A percentile compares a stretch with the other conserved stretches of the same genome.
Evolutionary conservation across 2,329 filamentous ascomycete species (phyloP).

Genomic region (Pseudogymnoascus sp.): DNA sequence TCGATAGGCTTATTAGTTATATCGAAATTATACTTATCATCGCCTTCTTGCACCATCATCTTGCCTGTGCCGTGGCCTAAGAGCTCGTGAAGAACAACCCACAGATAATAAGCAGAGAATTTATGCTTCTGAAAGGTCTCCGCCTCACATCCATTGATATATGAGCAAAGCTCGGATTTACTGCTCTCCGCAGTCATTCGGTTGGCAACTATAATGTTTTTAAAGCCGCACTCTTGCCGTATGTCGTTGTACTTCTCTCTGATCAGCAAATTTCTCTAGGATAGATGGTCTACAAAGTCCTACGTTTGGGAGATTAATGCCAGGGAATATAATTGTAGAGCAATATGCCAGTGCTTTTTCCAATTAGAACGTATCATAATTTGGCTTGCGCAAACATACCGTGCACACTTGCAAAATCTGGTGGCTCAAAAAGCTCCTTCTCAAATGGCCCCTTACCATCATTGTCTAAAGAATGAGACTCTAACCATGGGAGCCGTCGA

Average conservation of each 20-base stretch:
- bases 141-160: constrained; percentile 55
- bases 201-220: constrained; percentile 57
- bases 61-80: constrained; percentile 59
- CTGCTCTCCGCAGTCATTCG: constrained; percentile 47
- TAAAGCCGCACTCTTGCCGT: constrained; percentile 54
- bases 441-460: constrained; percentile 52
- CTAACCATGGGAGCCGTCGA: constrained; percentile 59
- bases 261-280: constrained; percentile 15
- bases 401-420: constrained; percentile 67
- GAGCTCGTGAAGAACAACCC: constrained; percentile 64
- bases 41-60: constrained; percentile 47
- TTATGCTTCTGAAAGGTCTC: constrained; percentile 56
- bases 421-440: constrained; percentile 63
- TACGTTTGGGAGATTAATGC: constrained; percentile 40
- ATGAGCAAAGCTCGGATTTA: constrained; percentile 34
- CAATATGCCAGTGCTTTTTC: constrained; percentile 34
- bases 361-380: neutral
- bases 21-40: constrained; percentile 56
- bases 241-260: constrained; percentile 44
- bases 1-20: constrained; percentile 46
- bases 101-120: constrained; percentile 61
- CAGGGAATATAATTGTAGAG: constrained; percentile 37
- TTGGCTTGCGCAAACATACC: constrained; percentile 37
- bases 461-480: constrained; percentile 25
- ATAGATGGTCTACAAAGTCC: constrained; percentile 10